Evolutionary conservation across 2,329 filamentous ascomycete species (phyloP), one percentile per base, ranked within the genome.

Genomic region (Myrmaecium sp.): DNA sequence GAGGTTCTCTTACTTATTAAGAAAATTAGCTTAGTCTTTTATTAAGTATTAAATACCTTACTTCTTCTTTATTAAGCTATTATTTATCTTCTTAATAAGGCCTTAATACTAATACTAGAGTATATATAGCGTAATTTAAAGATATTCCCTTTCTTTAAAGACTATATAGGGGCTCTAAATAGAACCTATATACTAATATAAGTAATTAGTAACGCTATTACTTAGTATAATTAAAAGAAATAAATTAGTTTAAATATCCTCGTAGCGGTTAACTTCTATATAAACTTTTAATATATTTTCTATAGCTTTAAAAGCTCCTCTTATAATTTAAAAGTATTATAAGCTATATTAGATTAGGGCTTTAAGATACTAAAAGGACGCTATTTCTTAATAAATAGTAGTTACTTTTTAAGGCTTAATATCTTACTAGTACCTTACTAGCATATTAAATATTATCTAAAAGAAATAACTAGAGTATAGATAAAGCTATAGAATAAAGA

Each of bases 211-310:
- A 10, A 19, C 8, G 10, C 14, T 5, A 18, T 17, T 10, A 19
- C 12, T 7, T 25, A 25, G n/a, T 19, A 14, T n/a, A 30, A 26
- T 21, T 17, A 26, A 4, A 21, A 26, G 21, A 26, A 18, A 14
- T 10, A 26, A 5, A 5, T 30, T 4, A 22, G 19, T 5, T 15
- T 22, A 10, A 26, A 30, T 25, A 17, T 30, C 10, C 11, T 23
- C 12, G 19, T 21, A 14, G 14, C 20, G 14, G 13, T 30, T 23
- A 15, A 30, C 18, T 30, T 30, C 14, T 14, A 26, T 8, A 25
- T 30, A 6, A 30, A 26, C 22, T 30, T 30, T 14, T 4, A 6
- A 7, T 30, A 30, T 14, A 23, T 30, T 12, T 12, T 30, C 23
- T 13, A 19, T 26, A 17, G 28, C 5, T 30, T 22, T 17, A 21